A percentile compares a stretch with the other conserved stretches of the same genome.
These are phyloP conservation scores for Ziziphus jujuba DNA, from an alignment of 306 rosid species.

Conservation along the genomic window DNA sequence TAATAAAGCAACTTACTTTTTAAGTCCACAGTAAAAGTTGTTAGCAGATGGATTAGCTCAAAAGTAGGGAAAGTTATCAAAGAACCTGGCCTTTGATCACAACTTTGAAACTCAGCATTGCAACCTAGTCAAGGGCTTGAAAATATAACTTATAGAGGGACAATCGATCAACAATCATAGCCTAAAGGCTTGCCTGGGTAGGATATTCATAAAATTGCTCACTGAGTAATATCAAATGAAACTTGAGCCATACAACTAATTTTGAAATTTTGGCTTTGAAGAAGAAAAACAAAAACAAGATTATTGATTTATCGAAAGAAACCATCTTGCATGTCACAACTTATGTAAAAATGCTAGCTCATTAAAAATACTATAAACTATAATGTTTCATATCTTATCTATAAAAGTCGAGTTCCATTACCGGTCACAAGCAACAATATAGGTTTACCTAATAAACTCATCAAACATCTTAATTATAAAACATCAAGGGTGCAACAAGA, in stretches of 20 bases:
- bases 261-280: background rate
- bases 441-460: background rate
- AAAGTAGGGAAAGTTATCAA: background rate
- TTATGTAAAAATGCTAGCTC: background rate
- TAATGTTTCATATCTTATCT: background rate
- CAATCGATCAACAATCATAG: background rate
- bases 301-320: background rate
- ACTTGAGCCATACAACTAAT: background rate
- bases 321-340: background rate
- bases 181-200: background rate
- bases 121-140: background rate
- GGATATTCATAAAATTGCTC: background rate
- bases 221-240: background rate
- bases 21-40: background rate
- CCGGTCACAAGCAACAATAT: background rate
- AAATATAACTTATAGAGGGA: background rate
- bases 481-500: background rate
- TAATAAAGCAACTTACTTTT: background rate
- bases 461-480: constrained; percentile 4
- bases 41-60: background rate
- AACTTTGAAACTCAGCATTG: background rate
- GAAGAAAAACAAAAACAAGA: background rate
- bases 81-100: background rate
- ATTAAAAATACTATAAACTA: background rate
- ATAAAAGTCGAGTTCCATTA: background rate